Evolutionary conservation across 805 yeast species (phyloP), one percentile per base, ranked within the genome.

Genomic region (Saturnispora gosingensis): DNA sequence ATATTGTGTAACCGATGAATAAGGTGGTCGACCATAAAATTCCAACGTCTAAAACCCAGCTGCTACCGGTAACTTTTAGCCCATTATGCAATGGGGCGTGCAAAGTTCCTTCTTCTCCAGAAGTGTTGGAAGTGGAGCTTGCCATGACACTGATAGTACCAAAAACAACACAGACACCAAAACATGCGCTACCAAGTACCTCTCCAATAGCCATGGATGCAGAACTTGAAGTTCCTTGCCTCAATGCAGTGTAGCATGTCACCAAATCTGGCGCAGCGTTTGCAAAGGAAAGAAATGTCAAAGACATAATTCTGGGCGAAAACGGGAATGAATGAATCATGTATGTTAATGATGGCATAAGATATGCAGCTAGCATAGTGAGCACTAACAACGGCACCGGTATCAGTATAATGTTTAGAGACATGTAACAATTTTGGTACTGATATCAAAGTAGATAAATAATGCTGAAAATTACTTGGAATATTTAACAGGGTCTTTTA

Each of bases 241-340:
- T 73, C 80, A 93, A 77, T 3, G 97, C 96, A 46, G 83, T 82
- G 63, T 81, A 87, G 0, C 96, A 88, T 45, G 91, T 78, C 36
- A 89, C 76, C 3, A 91, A 80, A 65, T 91, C 99, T 0, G 97
- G 96, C 0, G 95, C 76, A 3, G 96, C 95, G 67, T 91, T 91
- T 0, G 97, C 98, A 54, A 91, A 74, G 0, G 98, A 96, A 49
- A 93, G 70, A 22, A 91, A 69, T 0, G 97, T 90, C 57, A 91
- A 75, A 0, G 52, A 49, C 48, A 49, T 36, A 22, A 49, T 46
- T 13, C 45, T 34, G 5, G 48, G 52, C 5, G 52, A 35, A 18
- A 49, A 38, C 6, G 52, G 52, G 4, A 49, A 18, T 16, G 48
- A 44, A 28, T 49, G 48, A 13, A 49, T 43, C 45, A 49, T 35